Evolutionary conservation across 2,329 filamentous ascomycete genomes (phyloP).

Genomic region (Aspergillus carbonarius): DNA sequence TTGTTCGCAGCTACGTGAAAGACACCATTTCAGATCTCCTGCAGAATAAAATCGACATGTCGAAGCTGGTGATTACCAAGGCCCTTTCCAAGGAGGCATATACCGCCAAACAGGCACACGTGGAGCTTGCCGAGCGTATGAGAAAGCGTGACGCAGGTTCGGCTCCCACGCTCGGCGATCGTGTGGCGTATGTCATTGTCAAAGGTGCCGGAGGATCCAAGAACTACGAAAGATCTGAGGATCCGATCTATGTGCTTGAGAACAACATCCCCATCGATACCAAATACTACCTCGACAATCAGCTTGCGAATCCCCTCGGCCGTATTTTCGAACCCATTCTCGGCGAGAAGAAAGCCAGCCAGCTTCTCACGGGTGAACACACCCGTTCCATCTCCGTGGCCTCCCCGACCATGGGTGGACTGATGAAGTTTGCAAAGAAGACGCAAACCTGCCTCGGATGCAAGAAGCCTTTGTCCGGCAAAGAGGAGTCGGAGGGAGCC

Average conservation of each 20-base stretch:
- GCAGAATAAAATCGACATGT: constrained; percentile 98
- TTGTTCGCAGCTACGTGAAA: constrained; percentile 78
- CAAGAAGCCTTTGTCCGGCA: constrained; percentile 87
- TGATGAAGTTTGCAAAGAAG: constrained; percentile 99
- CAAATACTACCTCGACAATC: constrained; percentile 97
- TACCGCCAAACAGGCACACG: constrained; percentile 88
- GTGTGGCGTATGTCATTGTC: constrained; percentile 97
- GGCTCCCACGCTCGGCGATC: constrained; percentile 86
- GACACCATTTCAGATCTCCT: constrained; percentile 90
- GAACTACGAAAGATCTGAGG: constrained; percentile 96
- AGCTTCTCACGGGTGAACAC: constrained; percentile 86
- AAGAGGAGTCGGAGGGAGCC: constrained; percentile 77
- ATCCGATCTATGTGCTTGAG: constrained; percentile 94
- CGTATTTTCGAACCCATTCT: constrained; percentile 98
- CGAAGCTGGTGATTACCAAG: constrained; percentile 98
- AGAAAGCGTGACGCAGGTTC: constrained; percentile 94
- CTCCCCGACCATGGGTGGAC: constrained; percentile 82
- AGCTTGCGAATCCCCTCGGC: constrained; percentile 88
- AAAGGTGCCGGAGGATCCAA: constrained; percentile 85
- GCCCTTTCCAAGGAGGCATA: constrained; percentile 90
- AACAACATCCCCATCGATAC: constrained; percentile 98
- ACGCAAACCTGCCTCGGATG: constrained; percentile 98
- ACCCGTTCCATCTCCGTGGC: constrained; percentile 93
- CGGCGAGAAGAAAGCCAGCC: constrained; percentile 85
- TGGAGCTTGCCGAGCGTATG: constrained; percentile 94